Percentiles rank a stretch among this genome's conserved stretches.
phyloP scores from a whole-genome alignment of 441 rosid genomes.

The Gossypium laxum region DNA sequence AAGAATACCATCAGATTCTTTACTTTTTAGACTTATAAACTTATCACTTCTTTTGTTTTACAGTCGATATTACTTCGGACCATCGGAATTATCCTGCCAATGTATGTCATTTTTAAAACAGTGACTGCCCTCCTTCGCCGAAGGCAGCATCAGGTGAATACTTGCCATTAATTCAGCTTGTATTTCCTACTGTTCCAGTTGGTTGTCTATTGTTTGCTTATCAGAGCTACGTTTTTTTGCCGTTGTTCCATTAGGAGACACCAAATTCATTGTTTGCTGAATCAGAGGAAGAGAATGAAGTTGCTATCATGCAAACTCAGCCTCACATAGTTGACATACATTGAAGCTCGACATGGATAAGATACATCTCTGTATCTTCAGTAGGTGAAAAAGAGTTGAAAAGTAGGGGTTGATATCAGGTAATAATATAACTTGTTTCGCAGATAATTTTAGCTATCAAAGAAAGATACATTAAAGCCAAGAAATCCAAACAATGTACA shows the following conservation, averaged over 20 bases:
- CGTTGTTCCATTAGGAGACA: conserved; percentile 25
- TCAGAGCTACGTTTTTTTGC: background rate
- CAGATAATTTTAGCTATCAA: background rate
- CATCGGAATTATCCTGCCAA: conserved; percentile 59
- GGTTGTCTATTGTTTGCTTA: background rate
- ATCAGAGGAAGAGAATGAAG: conserved; percentile 58
- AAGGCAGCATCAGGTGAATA: conserved; percentile 34
- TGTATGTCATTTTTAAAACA: conserved; percentile 49
- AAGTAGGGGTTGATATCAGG: background rate
- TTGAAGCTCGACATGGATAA: conserved; percentile 10
- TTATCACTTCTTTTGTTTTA: background rate
- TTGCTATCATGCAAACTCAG: conserved; percentile 24
- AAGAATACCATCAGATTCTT: background rate
- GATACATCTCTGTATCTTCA: background rate
- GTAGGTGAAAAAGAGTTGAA: background rate
- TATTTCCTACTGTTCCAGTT: background rate
- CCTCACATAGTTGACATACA: conserved; percentile 31
- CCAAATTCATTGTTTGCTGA: conserved; percentile 23
- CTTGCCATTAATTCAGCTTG: conserved; percentile 1
- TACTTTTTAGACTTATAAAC: background rate
- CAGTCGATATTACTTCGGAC: conserved; percentile 53
- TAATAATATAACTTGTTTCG: background rate
- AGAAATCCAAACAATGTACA: background rate
- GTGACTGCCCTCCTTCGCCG: conserved; percentile 40
- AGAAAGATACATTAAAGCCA: background rate